Evolutionary conservation across 805 yeast species (phyloP).

Genomic region (Kodamaea leandrae): DNA sequence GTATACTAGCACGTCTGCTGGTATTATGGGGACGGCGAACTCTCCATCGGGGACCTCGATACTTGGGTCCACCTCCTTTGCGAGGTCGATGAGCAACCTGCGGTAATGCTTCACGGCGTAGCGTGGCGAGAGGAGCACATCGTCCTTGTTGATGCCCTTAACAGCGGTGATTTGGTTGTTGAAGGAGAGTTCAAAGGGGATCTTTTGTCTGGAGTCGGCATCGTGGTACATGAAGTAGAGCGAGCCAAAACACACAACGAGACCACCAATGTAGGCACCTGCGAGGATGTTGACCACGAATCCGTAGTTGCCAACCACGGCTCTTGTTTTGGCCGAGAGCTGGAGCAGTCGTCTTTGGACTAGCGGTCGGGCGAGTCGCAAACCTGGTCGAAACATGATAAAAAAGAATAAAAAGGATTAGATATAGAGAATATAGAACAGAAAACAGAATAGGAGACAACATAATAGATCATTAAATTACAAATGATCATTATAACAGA

Average conservation of each 20-base stretch:
- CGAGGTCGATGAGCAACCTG: constrained; percentile 34
- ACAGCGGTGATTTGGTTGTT: constrained; percentile 36
- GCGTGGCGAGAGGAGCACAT: constrained; percentile 39
- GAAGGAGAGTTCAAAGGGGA: constrained; percentile 38
- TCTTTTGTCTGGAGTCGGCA: constrained; percentile 37
- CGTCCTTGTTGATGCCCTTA: constrained; percentile 44
- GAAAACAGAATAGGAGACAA: neutral
- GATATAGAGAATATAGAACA: neutral
- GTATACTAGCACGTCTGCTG: constrained; percentile 27
- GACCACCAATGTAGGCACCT: constrained; percentile 43
- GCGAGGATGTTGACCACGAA: constrained; percentile 35
- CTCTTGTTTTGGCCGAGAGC: constrained; percentile 19
- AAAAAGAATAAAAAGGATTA: neutral
- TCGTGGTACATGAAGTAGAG: constrained; percentile 38
- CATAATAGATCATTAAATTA: neutral
- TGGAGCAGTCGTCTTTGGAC: neutral
- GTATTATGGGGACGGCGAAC: constrained; percentile 36
- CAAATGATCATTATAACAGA: too few species aligned
- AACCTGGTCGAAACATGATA: neutral
- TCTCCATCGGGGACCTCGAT: constrained; percentile 26
- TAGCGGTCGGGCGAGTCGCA: neutral
- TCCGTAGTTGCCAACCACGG: constrained; percentile 28
- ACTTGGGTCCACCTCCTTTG: constrained; percentile 25
- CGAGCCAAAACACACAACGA: constrained; percentile 38
- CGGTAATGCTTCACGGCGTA: constrained; percentile 44